Evolutionary conservation across 805 yeast species (phyloP).

Genomic region (Kazachstania kunashirensis): DNA sequence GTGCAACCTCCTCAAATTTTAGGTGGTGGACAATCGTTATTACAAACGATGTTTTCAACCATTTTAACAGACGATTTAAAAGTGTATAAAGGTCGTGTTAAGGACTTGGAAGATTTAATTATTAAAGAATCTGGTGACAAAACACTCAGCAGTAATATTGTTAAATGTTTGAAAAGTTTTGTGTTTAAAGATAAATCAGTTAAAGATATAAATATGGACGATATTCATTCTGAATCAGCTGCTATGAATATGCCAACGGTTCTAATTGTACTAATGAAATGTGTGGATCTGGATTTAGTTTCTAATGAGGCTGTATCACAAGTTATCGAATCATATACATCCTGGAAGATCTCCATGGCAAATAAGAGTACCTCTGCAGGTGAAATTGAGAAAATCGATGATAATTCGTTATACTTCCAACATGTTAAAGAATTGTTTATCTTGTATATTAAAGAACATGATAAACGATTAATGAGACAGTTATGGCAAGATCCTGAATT

Average conservation of each 20-base stretch:
- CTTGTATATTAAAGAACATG: constrained; percentile 56
- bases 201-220: constrained; percentile 21
- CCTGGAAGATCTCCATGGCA: constrained; percentile 16
- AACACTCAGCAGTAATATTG: constrained; percentile 17
- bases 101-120: constrained; percentile 36
- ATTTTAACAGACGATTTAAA: constrained; percentile 66
- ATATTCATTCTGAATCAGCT: constrained; percentile 27
- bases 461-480: constrained; percentile 63
- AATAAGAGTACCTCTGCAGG: constrained; percentile 9
- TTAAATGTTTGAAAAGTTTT: constrained; percentile 25
- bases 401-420: constrained; percentile 38
- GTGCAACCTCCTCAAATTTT: constrained; percentile 47
- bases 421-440: constrained; percentile 54
- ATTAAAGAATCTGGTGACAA: constrained; percentile 8
- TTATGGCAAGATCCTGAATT: constrained; percentile 82
- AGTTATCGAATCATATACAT: constrained; percentile 23
- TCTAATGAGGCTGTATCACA: constrained; percentile 19
- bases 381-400: not conserved
- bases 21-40: constrained; percentile 48
- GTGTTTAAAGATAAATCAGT: constrained; percentile 21
- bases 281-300: constrained; percentile 12
- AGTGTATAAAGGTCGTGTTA: constrained; percentile 46
- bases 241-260: constrained; percentile 22
- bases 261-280: constrained; percentile 19
- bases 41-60: constrained; percentile 67